Evolutionary conservation across 306 rosid species (phyloP).

Genomic region (Trifolium fragiferum): DNA sequence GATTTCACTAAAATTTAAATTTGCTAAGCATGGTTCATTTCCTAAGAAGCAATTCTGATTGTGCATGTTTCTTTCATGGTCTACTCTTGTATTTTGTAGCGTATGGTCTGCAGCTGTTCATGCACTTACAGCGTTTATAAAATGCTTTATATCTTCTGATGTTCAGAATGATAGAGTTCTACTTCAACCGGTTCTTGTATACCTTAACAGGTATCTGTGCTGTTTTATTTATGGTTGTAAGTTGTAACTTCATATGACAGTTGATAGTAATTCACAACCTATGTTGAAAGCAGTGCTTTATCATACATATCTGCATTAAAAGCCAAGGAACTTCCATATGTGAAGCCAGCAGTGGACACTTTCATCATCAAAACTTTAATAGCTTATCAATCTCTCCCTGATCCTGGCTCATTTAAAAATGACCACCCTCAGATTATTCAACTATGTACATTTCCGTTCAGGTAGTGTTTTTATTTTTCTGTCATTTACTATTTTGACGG

Average conservation of each 20-base stretch:
- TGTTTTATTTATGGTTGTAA: slow-evolving; percentile 32
- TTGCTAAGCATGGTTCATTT: slow-evolving; percentile 9
- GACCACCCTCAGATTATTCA: slow-evolving; percentile 82
- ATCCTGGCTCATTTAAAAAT: slow-evolving; percentile 75
- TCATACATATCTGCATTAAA: slow-evolving; percentile 65
- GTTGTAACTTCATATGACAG: slow-evolving; percentile 28
- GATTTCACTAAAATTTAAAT: slow-evolving; percentile 17
- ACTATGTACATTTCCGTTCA: slow-evolving; percentile 87
- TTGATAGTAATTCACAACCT: slow-evolving; percentile 37
- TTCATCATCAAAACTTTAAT: slow-evolving; percentile 70
- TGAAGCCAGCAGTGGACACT: slow-evolving; percentile 70
- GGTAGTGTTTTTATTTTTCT: slow-evolving; percentile 55
- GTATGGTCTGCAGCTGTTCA: slow-evolving; percentile 96
- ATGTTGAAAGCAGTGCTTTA: slow-evolving; percentile 75
- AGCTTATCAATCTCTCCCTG: slow-evolving; percentile 91
- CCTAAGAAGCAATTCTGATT: slow-evolving; percentile 2
- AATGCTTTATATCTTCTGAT: slow-evolving; percentile 73
- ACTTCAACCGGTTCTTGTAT: slow-evolving; percentile 91
- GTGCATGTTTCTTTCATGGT: slow-evolving; percentile 11
- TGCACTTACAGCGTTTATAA: slow-evolving; percentile 85
- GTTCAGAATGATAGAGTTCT: slow-evolving; percentile 62
- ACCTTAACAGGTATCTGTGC: slow-evolving; percentile 75
- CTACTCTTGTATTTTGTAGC: slow-evolving; percentile 55
- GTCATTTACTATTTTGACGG: slow-evolving; percentile 26
- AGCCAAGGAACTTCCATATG: slow-evolving; percentile 64